phyloP scores from a whole-genome alignment of 148 eudicot species.

The Rhododendron mucronatum region DNA sequence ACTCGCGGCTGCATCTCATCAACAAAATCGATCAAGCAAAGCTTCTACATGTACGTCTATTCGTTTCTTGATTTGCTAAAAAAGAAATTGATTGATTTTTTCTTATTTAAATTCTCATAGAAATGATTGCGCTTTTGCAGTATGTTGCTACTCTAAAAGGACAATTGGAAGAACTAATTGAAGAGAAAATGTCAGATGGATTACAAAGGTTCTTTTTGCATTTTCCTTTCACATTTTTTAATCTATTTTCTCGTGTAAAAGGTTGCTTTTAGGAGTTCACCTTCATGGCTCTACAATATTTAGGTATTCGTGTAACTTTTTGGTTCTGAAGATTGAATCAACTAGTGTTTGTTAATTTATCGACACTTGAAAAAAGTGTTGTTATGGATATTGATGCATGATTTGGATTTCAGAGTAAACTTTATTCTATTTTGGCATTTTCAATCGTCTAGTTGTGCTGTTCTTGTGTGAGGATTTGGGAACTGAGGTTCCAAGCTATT shows the following conservation, averaged over 20 bases:
- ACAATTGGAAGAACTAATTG: conserved; percentile 20
- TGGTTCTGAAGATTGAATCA: background rate
- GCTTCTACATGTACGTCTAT: conserved; percentile 56
- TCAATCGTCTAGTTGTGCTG: background rate
- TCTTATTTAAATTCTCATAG: background rate
- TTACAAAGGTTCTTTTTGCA: conserved; percentile 12
- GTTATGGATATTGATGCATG: background rate
- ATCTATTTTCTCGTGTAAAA: background rate
- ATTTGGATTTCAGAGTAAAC: background rate
- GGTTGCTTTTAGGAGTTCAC: background rate
- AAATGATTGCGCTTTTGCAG: conserved; percentile 4
- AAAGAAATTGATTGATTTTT: background rate
- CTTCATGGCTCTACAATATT: background rate
- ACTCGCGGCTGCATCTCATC: conserved; percentile 70
- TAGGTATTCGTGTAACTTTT: background rate
- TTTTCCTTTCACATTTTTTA: background rate
- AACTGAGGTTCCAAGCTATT: background rate
- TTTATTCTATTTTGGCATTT: background rate
- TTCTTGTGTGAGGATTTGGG: background rate
- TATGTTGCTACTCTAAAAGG: conserved; percentile 24
- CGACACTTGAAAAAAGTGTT: background rate
- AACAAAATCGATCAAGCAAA: conserved; percentile 79
- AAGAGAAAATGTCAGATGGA: conserved; percentile 20
- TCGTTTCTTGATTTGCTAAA: background rate
- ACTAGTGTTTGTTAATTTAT: background rate